phyloP scores from a whole-genome alignment of 805 yeast genomes.

The Candida yuanshanica region DNA sequence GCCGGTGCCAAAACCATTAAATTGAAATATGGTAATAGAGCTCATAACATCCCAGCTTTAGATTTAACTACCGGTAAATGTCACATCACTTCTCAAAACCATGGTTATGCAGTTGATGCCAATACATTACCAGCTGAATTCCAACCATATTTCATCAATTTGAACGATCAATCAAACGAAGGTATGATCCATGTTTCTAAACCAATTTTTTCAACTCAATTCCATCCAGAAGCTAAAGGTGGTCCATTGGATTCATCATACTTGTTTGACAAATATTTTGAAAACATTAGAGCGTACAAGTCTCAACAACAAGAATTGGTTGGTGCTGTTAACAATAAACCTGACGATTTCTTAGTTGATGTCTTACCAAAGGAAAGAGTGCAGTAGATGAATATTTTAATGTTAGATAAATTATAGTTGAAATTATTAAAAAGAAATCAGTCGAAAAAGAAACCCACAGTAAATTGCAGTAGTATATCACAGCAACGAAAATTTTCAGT shows the following conservation, averaged over 20 bases:
- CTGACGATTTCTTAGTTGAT: constrained; percentile 48
- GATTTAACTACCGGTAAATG: constrained; percentile 88
- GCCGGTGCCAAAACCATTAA: constrained; percentile 90
- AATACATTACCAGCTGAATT: constrained; percentile 67
- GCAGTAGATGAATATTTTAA: constrained; percentile 23
- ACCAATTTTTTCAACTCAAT: constrained; percentile 95
- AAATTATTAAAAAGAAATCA: background rate
- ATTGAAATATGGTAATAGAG: constrained; percentile 97
- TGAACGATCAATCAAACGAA: constrained; percentile 94
- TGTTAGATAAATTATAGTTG: background rate
- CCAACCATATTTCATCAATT: constrained; percentile 84
- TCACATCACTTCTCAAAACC: constrained; percentile 98
- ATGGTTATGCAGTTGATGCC: constrained; percentile 95
- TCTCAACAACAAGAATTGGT: constrained; percentile 36
- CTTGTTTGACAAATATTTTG: constrained; percentile 86
- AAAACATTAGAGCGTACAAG: constrained; percentile 56
- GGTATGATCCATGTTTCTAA: constrained; percentile 87
- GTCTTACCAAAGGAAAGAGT: constrained; percentile 65
- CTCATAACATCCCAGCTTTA: constrained; percentile 95
- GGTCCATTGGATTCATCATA: constrained; percentile 94
- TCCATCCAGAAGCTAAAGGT: constrained; percentile 99
- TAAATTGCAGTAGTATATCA: background rate
- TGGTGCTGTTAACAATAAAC: constrained; percentile 34
- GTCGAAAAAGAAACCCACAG: background rate
- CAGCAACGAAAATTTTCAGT: background rate